Base-by-base conservation (phyloP, 495 filamentous ascomycete genomes). In the Glutinoglossum americanum region DNA sequence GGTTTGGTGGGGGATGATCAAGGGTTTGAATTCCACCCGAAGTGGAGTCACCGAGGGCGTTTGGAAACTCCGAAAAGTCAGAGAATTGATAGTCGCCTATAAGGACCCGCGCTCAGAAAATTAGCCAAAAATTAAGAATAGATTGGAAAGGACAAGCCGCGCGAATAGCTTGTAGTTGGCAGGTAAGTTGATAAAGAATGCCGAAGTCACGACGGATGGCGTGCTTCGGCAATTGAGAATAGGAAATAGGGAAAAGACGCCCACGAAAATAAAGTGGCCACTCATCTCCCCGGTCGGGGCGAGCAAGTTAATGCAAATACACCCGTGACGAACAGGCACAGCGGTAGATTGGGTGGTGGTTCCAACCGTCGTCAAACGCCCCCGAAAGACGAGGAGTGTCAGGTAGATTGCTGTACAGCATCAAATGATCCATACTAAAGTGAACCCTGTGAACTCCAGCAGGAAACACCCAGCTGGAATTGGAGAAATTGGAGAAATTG, bases 1-100 rank as follows among this genome's bases (percentile, higher is more conserved):
- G 49, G 19, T 4, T 17, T 41, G 10, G 25, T 1, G 23, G 26
- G 11, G 23, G 5, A 3, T 53, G 49, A 17, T 27, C 25, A 19
- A 15, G 25, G 49, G 30, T 30, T 1, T 11, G 21, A n/a, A 25
- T n/a, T 1, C 8, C 47, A 6, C 19, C 47, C 49, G 25, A 1
- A 28, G 25, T 6, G 13, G 25, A 23, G 49, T 27, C 49, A 25
- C 23, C 49, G 1, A 53, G 1, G 51, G 51, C 23, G 55, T 32
- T 44, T 2, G 39, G 57, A 54, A 61, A 62, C 54, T 26, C 54
- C 21, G 61, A 25, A 57, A 64, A 67, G 39, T 67, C 66, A 55
- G 61, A 53, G 44, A 67, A 67, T 47, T 61, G 58, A 45, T 65
- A 68, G 54, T 68, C 64, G 61, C 55, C 66, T 68, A 54, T 32